These are phyloP conservation scores for Lasiosphaeria hispida DNA, from an alignment of 495 filamentous ascomycete species.

Conservation along the genomic window DNA sequence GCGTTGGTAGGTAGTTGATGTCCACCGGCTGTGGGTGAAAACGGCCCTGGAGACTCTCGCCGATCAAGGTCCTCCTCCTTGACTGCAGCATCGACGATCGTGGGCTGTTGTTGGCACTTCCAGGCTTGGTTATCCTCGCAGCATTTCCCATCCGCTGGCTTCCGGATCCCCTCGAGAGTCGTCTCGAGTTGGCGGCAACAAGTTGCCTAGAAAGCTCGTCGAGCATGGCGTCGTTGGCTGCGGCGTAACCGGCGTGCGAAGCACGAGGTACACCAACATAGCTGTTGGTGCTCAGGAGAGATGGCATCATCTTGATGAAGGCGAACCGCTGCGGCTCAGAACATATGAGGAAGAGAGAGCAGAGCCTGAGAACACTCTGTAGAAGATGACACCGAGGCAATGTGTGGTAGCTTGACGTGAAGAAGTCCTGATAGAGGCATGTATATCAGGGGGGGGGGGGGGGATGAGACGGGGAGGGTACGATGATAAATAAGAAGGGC, in stretches of 20 bases:
- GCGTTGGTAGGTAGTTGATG: slow-evolving; percentile 32
- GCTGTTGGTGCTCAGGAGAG: slow-evolving; percentile 26
- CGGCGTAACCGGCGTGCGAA: slow-evolving; percentile 18
- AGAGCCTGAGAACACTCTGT: not conserved
- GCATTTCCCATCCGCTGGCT: slow-evolving; percentile 39
- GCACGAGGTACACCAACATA: slow-evolving; percentile 23
- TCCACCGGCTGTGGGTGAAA: slow-evolving; percentile 38
- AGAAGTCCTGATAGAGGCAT: not conserved
- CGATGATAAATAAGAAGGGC: too few species aligned
- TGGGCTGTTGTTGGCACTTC: slow-evolving; percentile 70
- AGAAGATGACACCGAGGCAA: slow-evolving; percentile 8
- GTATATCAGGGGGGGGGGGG: too few species aligned
- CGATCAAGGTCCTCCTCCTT: slow-evolving; percentile 55
- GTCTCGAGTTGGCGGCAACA: slow-evolving; percentile 34
- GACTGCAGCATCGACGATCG: slow-evolving; percentile 47
- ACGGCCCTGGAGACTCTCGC: slow-evolving; percentile 43
- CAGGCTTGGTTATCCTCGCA: slow-evolving; percentile 63
- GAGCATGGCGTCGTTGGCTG: slow-evolving; percentile 30
- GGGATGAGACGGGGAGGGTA: too few species aligned
- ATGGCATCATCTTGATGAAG: slow-evolving; percentile 33
- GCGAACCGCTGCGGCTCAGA: slow-evolving; percentile 4
- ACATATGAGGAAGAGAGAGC: not conserved
- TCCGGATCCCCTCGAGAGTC: slow-evolving; percentile 40
- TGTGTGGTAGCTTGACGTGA: not conserved
- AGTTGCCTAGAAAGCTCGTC: slow-evolving; percentile 41